Base-by-base conservation (phyloP, 768 basidiomycete genomes). In the Termitomyces sp. region DNA sequence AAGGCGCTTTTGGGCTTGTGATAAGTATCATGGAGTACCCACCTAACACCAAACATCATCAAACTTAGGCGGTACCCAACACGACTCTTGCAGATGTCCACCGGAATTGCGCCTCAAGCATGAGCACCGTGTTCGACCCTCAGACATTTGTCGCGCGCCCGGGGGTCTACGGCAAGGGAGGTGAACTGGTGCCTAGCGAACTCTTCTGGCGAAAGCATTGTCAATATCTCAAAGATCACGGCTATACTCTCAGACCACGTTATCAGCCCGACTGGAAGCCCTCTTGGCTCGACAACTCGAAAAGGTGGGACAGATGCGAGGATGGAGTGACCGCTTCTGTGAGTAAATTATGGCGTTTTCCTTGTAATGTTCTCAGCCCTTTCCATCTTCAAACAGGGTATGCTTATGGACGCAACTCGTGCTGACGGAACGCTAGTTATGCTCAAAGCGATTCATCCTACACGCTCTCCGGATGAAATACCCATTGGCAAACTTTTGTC, bases 401-500 rank as follows among this genome's bases (percentile, higher is more conserved):
- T 22, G 45, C 45, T 46, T 22, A 22, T 54, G n/a, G 52, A 54
- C 33, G 54, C 54, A 18, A 55, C 40, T 22, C 54, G 54, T 22
- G 38, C n/a, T 9, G 54, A 55, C 11, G 54, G 54, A 8, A 40
- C 54, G 6, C 22, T 39, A 3, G 54, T 55, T 11, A 54, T 54
- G 53, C 35, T 55, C 4, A 55, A 55, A 12, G 38, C 38, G 12
- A 16, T 55, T 9, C 2, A 44, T 55, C 28, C 1, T 8, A 15
- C 9, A 13, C 9, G 11, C 13, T 46, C 45, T 2, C 22, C 45
- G 3, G 45, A 46, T 46, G 45, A 46, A 46, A 46, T 46, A 1
- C 13, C 42, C 7, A 12, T 46, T 12, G 45, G 45, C 4, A 46
- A 15, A 15, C 22, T 52, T 1, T 33, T 33, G 18, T 35, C 50